Percentiles rank a stretch among this genome's conserved stretches.
Conservation (phyloP, 208 protist species). For the Crithidia thermophila region DNA sequence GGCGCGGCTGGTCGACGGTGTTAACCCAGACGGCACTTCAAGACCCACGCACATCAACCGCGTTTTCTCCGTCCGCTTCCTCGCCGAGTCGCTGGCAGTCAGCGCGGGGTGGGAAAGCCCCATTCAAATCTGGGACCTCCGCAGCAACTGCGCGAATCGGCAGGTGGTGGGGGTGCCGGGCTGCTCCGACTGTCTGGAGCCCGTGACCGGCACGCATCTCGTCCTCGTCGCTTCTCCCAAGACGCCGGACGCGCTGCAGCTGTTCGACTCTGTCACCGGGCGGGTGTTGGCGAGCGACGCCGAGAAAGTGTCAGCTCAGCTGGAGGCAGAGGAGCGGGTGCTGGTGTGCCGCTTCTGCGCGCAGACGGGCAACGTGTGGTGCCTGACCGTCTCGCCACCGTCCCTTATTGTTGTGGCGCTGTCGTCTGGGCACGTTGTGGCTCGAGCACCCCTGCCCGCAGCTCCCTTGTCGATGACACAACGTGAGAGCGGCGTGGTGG, state of each 20-base stretch:
- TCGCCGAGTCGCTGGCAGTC: conserved; percentile 43
- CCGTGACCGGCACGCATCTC: conserved; percentile 41
- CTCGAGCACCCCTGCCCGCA: conserved; percentile 30
- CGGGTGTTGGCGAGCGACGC: conserved; percentile 41
- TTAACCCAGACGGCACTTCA: conserved; percentile 34
- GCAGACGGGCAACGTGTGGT: conserved; percentile 51
- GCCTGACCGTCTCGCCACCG: conserved; percentile 39
- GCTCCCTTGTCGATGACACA: conserved; percentile 42
- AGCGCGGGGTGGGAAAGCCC: conserved; percentile 90
- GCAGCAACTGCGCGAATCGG: conserved; percentile 46
- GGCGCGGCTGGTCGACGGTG: conserved; percentile 38
- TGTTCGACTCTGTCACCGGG: conserved; percentile 64
- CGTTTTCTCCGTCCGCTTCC: conserved; percentile 80
- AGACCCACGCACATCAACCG: conserved; percentile 76
- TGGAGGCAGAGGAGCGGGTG: conserved; percentile 30
- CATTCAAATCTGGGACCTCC: conserved; percentile 90
- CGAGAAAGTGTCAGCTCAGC: conserved; percentile 23
- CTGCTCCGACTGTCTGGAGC: conserved; percentile 79
- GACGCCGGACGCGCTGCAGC: conserved; percentile 47
- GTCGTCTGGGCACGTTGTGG: conserved; percentile 38
- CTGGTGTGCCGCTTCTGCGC: conserved; percentile 40
- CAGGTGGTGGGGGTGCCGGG: conserved; percentile 60
- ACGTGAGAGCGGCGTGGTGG: conserved; percentile 5
- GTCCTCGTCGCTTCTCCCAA: conserved; percentile 67
- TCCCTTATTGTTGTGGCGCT: conserved; percentile 44